Conservation (phyloP, 2,329 filamentous ascomycete species). For the Talaromyces sp. region DNA sequence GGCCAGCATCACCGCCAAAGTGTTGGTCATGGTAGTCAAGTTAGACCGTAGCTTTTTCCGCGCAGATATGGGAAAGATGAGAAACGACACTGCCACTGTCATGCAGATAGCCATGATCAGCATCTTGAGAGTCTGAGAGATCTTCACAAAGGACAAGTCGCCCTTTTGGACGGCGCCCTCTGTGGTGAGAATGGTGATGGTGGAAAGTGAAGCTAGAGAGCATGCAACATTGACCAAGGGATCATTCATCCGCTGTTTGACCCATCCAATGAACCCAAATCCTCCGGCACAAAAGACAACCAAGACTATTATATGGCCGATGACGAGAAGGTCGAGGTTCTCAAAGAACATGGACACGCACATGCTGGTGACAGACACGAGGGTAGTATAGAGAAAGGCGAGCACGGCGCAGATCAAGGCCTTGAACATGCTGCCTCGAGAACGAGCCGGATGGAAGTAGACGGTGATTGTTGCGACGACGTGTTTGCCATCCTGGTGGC, state of each 20-base stretch:
- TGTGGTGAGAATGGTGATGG: conserved; percentile 85
- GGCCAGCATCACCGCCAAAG: conserved; percentile 73
- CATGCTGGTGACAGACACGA: conserved; percentile 80
- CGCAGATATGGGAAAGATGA: conserved; percentile 74
- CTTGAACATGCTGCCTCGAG: conserved; percentile 83
- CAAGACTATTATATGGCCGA: conserved; percentile 75
- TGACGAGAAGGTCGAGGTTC: conserved; percentile 56
- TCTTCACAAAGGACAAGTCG: conserved; percentile 74
- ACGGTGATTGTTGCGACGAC: conserved; percentile 90
- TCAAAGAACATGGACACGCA: conserved; percentile 76
- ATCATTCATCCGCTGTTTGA: conserved; percentile 71
- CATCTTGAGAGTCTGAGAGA: conserved; percentile 77
- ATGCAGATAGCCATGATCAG: conserved; percentile 69
- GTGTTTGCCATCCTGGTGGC: conserved; percentile 84
- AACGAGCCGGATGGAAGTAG: conserved; percentile 87
- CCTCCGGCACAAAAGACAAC: conserved; percentile 80
- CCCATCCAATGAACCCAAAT: conserved; percentile 81
- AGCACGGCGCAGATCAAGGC: conserved; percentile 69
- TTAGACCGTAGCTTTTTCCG: conserved; percentile 66
- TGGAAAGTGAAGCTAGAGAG: conserved; percentile 78
- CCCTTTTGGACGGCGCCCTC: conserved; percentile 81
- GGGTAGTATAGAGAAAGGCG: conserved; percentile 71
- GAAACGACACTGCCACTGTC: conserved; percentile 67
- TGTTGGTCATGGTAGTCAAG: conserved; percentile 66
- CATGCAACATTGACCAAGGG: conserved; percentile 79